Evolutionary conservation across 2,329 filamentous ascomycete genomes (phyloP).

Genomic region (Neofusicoccum parvum): DNA sequence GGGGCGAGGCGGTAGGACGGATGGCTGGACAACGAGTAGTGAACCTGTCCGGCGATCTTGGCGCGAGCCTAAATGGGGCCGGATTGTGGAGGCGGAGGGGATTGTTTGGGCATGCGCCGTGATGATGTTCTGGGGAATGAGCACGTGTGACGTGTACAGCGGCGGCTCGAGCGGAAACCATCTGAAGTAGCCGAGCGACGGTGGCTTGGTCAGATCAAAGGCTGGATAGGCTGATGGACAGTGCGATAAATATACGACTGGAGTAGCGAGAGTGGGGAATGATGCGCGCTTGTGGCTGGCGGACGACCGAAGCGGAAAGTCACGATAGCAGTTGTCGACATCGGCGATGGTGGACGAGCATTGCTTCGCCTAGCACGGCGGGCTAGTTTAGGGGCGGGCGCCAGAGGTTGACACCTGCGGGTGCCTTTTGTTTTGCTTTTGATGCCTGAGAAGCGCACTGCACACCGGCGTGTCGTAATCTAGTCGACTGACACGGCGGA

Average conservation of each 20-base stretch:
- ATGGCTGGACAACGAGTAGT: not conserved
- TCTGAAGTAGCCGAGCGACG: slow-evolving; percentile 10
- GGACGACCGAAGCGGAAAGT: slow-evolving; percentile 15
- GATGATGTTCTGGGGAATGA: slow-evolving; percentile 5
- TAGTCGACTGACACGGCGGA: slow-evolving; percentile 1
- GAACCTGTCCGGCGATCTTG: slow-evolving; percentile 7
- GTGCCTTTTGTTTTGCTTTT: slow-evolving; percentile 12
- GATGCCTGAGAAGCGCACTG: not conserved
- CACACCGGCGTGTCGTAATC: not conserved
- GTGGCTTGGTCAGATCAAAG: slow-evolving; percentile 14
- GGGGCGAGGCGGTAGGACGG: not conserved
- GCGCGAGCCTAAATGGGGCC: slow-evolving; percentile 5
- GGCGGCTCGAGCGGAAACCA: slow-evolving; percentile 10
- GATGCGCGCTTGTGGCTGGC: slow-evolving; percentile 11
- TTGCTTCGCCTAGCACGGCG: not conserved
- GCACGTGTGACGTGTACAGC: slow-evolving; percentile 18
- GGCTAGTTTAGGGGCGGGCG: not conserved
- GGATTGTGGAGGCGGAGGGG: slow-evolving; percentile 3
- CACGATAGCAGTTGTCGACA: slow-evolving; percentile 15
- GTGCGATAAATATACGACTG: slow-evolving; percentile 17
- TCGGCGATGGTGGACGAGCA: not conserved
- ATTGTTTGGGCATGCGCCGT: not conserved
- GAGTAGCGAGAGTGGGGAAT: slow-evolving; percentile 18
- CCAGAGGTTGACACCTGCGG: not conserved
- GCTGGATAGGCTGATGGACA: slow-evolving; percentile 17